Evolutionary conservation across 1,284 basidiomycete species (phyloP), one percentile per base, ranked within the genome.

Genomic region (Microbotryum scabiosae): DNA sequence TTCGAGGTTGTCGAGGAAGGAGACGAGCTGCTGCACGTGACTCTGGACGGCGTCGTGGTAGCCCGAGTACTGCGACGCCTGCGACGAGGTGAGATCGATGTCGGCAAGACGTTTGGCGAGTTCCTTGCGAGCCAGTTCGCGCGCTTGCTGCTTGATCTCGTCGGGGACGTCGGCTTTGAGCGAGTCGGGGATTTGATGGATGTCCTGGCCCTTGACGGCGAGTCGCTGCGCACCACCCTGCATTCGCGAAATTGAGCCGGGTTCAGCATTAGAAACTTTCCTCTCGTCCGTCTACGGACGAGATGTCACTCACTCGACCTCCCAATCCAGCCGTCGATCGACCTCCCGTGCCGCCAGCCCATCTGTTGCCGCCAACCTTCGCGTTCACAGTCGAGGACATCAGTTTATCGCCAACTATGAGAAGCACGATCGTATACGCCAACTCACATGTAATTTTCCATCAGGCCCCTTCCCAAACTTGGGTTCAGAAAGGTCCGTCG

Each of bases 311-410:
- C 32, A 58, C 61, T 7, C 65, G 21, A 0, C 75, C 74, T 5
- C 75, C 75, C 5, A 75, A 68, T 1, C 75, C 74, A 8, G 72
- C 73, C 10, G 75, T 76, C 26, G 73, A 73, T 14, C 75, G 67
- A 1, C 75, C 66, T 12, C 75, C 75, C 2, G 72, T 73, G 21
- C 75, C 75, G 28, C 75, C 75, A 4, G 72, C 70, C 73, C 74
- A 76, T 10, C 69, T 73, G 59, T 76, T 76, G 4, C 75, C 75
- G 6, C 75, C 75, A 1, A 69, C 64, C 52, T 76, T 75, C 21
- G 66, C 60, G 52, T 76, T 64, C 36, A 41, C 14, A 41, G 16
- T 41, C 36, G 16, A 41, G 36, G 30, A 30, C 36, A 9, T 41
- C 36, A 41, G 36, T 41, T 1, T 12, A 41, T 41, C 16, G 36